Evolutionary conservation across 176 grass and related monocot genomes (phyloP).

Genomic region (Raddia guianensis): DNA sequence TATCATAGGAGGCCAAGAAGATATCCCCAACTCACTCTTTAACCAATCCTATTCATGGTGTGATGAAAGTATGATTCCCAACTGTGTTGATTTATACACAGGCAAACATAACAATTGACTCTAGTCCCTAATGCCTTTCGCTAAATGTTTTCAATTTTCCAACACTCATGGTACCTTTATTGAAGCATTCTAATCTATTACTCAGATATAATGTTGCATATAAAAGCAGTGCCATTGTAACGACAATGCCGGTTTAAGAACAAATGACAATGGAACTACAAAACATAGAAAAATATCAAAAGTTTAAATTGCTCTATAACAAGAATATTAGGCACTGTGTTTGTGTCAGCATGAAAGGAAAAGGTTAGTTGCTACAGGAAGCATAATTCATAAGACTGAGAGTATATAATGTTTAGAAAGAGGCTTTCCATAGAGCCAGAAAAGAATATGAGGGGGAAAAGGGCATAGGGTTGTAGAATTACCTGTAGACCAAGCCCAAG

Average conservation of each 20-base stretch:
- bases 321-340: background rate
- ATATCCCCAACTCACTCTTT: background rate
- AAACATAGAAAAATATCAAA: background rate
- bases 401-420: background rate
- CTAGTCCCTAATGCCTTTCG: background rate
- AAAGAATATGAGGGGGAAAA: background rate
- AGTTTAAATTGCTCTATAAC: background rate
- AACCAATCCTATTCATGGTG: background rate
- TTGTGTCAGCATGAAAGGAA: too few species aligned
- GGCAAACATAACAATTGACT: background rate
- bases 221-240: background rate
- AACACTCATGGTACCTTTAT: background rate
- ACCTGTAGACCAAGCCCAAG: slow-evolving; percentile 99
- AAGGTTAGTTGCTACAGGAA: background rate
- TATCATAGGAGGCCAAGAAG: background rate
- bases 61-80: background rate
- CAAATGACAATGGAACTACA: background rate
- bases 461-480: slow-evolving; percentile 10
- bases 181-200: background rate
- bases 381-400: background rate
- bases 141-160: background rate
- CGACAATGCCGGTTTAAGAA: background rate
- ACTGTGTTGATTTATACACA: background rate
- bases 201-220: too few species aligned
- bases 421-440: slow-evolving; percentile 17